phyloP scores from a whole-genome alignment of 345 rosid genomes.

The Bretschneidera sinensis region DNA sequence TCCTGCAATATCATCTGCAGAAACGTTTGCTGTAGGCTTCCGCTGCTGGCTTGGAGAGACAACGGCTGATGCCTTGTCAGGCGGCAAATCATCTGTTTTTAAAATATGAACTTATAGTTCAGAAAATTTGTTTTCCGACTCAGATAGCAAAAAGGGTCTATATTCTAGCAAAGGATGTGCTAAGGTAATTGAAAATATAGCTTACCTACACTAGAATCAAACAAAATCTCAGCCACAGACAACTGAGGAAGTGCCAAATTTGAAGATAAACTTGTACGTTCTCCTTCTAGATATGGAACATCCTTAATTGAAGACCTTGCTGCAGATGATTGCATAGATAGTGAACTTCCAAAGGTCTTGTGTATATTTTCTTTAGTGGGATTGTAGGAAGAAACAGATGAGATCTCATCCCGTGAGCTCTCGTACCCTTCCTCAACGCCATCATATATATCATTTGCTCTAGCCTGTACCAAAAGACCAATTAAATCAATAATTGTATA shows the following conservation, averaged over 20 bases:
- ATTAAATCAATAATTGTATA: slow-evolving; percentile 2
- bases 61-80: slow-evolving; percentile 31
- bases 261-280: slow-evolving; percentile 56
- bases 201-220: slow-evolving; percentile 57
- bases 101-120: slow-evolving; percentile 15
- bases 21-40: slow-evolving; percentile 35
- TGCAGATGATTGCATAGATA: slow-evolving; percentile 63
- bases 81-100: slow-evolving; percentile 36
- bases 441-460: slow-evolving; percentile 67
- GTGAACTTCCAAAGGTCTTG: slow-evolving; percentile 68
- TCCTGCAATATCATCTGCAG: slow-evolving; percentile 38
- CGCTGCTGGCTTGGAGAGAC: slow-evolving; percentile 42
- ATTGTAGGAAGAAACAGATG: slow-evolving; percentile 83
- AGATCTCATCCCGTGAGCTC: slow-evolving; percentile 88
- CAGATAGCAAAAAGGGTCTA: not conserved
- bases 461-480: slow-evolving; percentile 41
- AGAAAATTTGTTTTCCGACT: slow-evolving; percentile 18
- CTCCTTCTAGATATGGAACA: slow-evolving; percentile 42
- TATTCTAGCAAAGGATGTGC: not conserved
- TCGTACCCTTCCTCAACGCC: slow-evolving; percentile 80
- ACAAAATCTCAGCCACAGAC: slow-evolving; percentile 64
- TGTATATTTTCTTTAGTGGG: slow-evolving; percentile 52
- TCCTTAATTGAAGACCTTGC: slow-evolving; percentile 68
- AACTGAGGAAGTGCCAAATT: slow-evolving; percentile 48
- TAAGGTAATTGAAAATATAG: not conserved